Percentiles rank a stretch among this genome's conserved stretches.
These are phyloP conservation scores for Erodium moschatum DNA, from an alignment of 441 rosid genomes.

Conservation along the genomic window DNA sequence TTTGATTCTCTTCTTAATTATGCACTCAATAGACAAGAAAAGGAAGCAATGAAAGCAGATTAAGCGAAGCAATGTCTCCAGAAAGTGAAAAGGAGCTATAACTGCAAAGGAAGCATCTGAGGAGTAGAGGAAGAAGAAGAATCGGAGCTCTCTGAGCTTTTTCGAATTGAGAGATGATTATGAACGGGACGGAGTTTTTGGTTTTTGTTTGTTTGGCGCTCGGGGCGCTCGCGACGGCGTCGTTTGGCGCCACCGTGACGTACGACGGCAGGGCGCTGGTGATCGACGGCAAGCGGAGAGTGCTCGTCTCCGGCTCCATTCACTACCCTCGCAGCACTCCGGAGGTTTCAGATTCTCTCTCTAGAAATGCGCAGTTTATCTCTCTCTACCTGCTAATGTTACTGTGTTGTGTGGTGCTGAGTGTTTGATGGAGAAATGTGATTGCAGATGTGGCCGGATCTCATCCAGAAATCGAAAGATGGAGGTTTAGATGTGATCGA, in stretches of 20 bases:
- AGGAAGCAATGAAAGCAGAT: conserved; percentile 11
- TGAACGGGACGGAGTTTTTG: conserved; percentile 19
- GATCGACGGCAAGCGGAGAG: conserved; percentile 63
- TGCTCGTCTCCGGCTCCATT: conserved; percentile 81
- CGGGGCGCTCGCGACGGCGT: conserved; percentile 24
- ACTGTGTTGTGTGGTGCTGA: conserved; percentile 8
- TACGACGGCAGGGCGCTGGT: conserved; percentile 71
- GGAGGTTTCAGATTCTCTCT: conserved; percentile 34
- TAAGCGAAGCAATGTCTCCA: neutral
- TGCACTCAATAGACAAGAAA: neutral
- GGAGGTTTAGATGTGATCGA: conserved; percentile 91
- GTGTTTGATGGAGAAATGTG: neutral
- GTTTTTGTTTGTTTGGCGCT: conserved; percentile 14
- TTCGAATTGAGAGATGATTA: neutral
- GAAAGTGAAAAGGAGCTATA: conserved; percentile 2
- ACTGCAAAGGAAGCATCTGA: neutral
- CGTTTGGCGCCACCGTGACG: conserved; percentile 50
- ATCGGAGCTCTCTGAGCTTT: conserved; percentile 7
- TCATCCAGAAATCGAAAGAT: conserved; percentile 87
- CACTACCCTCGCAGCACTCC: conserved; percentile 94
- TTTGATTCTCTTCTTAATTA: neutral
- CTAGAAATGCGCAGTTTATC: neutral
- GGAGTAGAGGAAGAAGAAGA: neutral
- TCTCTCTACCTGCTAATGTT: neutral
- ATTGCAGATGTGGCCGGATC: conserved; percentile 88